Percentiles rank a stretch among this genome's conserved stretches.
Conservation (phyloP, 1,284 basidiomycete species). For the Cryptococcus wingfieldii region DNA sequence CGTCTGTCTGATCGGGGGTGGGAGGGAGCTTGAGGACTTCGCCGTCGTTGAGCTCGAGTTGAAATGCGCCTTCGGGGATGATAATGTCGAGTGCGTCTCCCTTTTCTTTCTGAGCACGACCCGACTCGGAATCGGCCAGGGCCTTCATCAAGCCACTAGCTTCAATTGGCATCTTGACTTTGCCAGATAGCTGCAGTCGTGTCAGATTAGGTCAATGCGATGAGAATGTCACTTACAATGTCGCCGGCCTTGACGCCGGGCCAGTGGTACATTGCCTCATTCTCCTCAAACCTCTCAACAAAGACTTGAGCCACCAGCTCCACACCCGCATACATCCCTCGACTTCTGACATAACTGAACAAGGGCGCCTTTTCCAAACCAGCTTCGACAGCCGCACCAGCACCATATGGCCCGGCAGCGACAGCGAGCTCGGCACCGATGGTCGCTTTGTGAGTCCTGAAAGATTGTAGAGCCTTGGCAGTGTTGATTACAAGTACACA, state of each 20-base stretch:
- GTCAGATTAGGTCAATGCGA: not conserved
- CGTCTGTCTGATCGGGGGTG: conserved; percentile 47
- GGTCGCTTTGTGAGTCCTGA: conserved; percentile 54
- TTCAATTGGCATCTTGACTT: conserved; percentile 50
- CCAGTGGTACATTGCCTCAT: conserved; percentile 49
- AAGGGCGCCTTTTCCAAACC: conserved; percentile 50
- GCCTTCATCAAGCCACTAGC: conserved; percentile 49
- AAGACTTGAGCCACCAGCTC: conserved; percentile 53
- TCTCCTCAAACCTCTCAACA: conserved; percentile 48
- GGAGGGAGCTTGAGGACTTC: conserved; percentile 52
- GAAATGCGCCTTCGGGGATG: conserved; percentile 23
- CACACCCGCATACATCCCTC: conserved; percentile 52
- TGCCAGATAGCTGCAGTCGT: conserved; percentile 42
- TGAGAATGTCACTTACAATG: conserved; percentile 35
- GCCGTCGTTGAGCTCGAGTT: conserved; percentile 35
- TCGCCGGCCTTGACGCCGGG: conserved; percentile 49
- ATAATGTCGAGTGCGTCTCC: conserved; percentile 41
- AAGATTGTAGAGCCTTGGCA: conserved; percentile 52
- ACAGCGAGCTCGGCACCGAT: conserved; percentile 54
- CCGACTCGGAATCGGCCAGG: conserved; percentile 53
- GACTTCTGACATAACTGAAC: conserved; percentile 47
- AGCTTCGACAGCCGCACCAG: conserved; percentile 51
- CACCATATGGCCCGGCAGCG: conserved; percentile 54
- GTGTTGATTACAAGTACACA: conserved; percentile 51
- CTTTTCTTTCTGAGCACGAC: conserved; percentile 50